Percentiles rank a stretch among this genome's conserved stretches.
Conservation (phyloP, 371 early-diverging fungal species). For the Choanephora cucurbitarum region DNA sequence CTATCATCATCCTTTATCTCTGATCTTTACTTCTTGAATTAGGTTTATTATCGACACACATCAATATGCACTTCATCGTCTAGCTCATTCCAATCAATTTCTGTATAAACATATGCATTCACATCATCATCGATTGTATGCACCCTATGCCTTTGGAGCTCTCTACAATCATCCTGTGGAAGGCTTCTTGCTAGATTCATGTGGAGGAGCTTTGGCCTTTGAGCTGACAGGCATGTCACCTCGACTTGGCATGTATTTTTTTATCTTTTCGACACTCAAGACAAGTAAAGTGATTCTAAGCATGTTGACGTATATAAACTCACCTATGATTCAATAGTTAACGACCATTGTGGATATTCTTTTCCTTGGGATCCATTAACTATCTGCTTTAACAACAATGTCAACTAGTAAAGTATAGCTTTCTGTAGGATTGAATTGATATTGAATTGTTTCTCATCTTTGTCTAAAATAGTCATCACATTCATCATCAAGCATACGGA, state of each 20-base stretch:
- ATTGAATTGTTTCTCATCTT: too few relatives aligned
- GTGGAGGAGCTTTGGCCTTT: constrained; percentile 68
- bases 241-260: constrained; percentile 66
- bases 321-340: constrained; percentile 38
- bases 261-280: constrained; percentile 69
- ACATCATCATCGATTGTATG: constrained; percentile 73
- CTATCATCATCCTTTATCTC: too few relatives aligned
- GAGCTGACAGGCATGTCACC: constrained; percentile 70
- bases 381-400: constrained; percentile 63
- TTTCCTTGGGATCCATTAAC: constrained; percentile 72
- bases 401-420: constrained; percentile 57
- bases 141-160: constrained; percentile 75
- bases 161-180: constrained; percentile 80
- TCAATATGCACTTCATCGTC: constrained; percentile 75
- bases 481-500: constrained; percentile 61
- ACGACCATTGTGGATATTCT: constrained; percentile 77
- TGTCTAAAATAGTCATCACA: constrained; percentile 60
- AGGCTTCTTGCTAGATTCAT: constrained; percentile 73
- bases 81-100: constrained; percentile 62
- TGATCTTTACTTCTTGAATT: too few relatives aligned
- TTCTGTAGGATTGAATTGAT: too few relatives aligned
- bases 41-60: constrained; percentile 60
- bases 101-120: constrained; percentile 74
- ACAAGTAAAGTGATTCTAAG: constrained; percentile 47
- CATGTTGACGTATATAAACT: too few relatives aligned